These are phyloP conservation scores for Tuctoria greenei DNA, from an alignment of 176 grass and related monocot genomes.

Conservation along the genomic window DNA sequence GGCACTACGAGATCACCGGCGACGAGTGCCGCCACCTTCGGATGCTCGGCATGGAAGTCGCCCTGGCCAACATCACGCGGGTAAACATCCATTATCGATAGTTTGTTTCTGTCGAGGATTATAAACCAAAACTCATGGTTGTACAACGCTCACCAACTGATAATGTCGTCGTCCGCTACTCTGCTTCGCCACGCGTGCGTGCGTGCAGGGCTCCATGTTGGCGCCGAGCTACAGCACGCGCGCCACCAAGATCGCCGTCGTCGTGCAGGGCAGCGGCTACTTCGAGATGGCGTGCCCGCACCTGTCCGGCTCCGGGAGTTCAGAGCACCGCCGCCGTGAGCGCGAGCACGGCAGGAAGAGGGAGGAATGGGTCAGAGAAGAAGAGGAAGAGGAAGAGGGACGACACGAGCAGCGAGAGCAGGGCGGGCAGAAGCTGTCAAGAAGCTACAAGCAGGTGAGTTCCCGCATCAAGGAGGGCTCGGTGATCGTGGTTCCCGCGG, in stretches of 20 bases:
- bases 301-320: neutral
- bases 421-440: neutral
- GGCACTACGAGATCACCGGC: slow-evolving; percentile 40
- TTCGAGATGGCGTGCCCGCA: slow-evolving; percentile 82
- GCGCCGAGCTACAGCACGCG: slow-evolving; percentile 57
- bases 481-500: slow-evolving; percentile 51
- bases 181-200: neutral
- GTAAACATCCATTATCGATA: slow-evolving; percentile 32
- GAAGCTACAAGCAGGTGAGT: slow-evolving; percentile 35
- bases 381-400: slow-evolving; percentile 19
- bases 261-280: slow-evolving; percentile 49
- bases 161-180: too few relatives aligned
- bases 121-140: neutral
- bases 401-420: neutral
- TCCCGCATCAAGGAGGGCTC: slow-evolving; percentile 36
- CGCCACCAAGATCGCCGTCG: slow-evolving; percentile 50
- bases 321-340: neutral
- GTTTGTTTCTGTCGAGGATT: neutral
- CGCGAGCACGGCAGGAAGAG: neutral
- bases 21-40: slow-evolving; percentile 52
- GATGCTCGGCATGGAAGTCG: slow-evolving; percentile 45
- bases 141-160: too few relatives aligned
- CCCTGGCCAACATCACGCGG: slow-evolving; percentile 55
- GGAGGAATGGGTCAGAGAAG: slow-evolving; percentile 19
- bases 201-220: slow-evolving; percentile 72